phyloP scores from a whole-genome alignment of 2,329 filamentous ascomycete genomes.

The Leptographium flavum region DNA sequence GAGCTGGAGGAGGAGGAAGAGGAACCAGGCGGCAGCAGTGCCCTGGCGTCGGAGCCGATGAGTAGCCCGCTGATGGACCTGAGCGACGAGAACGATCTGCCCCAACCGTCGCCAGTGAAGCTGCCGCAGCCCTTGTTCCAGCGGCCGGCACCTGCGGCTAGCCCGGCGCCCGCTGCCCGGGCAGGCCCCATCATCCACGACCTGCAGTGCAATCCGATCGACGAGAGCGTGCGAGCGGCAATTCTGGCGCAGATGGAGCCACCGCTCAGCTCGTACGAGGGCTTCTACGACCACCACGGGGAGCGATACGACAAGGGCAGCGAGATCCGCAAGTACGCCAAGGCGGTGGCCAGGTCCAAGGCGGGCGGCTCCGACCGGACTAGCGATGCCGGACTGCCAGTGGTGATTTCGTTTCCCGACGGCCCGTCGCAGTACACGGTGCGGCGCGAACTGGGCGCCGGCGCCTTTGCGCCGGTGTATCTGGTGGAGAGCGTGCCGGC shows the following conservation, averaged over 20 bases:
- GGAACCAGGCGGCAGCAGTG: slow-evolving; percentile 18
- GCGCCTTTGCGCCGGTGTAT: slow-evolving; percentile 92
- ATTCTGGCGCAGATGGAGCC: slow-evolving; percentile 66
- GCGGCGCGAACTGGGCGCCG: slow-evolving; percentile 76
- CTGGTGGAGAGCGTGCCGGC: slow-evolving; percentile 61
- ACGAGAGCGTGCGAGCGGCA: slow-evolving; percentile 55
- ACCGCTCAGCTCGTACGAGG: slow-evolving; percentile 57
- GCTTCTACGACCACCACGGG: slow-evolving; percentile 61
- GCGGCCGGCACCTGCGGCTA: slow-evolving; percentile 26
- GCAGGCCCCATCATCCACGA: slow-evolving; percentile 67
- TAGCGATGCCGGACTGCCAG: slow-evolving; percentile 41
- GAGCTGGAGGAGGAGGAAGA: slow-evolving; percentile 13
- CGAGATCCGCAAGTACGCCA: slow-evolving; percentile 74
- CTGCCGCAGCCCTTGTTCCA: slow-evolving; percentile 29
- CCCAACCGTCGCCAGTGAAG: slow-evolving; percentile 2
- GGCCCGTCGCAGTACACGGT: slow-evolving; percentile 57
- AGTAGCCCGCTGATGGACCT: slow-evolving; percentile 48
- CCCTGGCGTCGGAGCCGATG: slow-evolving; percentile 3
- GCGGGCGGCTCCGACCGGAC: slow-evolving; percentile 45
- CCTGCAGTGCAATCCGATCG: slow-evolving; percentile 75
- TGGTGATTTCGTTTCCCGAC: slow-evolving; percentile 54
- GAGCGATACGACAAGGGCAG: slow-evolving; percentile 49
- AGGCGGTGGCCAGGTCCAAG: slow-evolving; percentile 43
- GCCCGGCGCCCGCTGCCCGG: slow-evolving; percentile 10
- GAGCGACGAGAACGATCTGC: slow-evolving; percentile 22